phyloP scores from a whole-genome alignment of 2,329 filamentous ascomycete genomes.

The Exophiala dermatitidis region DNA sequence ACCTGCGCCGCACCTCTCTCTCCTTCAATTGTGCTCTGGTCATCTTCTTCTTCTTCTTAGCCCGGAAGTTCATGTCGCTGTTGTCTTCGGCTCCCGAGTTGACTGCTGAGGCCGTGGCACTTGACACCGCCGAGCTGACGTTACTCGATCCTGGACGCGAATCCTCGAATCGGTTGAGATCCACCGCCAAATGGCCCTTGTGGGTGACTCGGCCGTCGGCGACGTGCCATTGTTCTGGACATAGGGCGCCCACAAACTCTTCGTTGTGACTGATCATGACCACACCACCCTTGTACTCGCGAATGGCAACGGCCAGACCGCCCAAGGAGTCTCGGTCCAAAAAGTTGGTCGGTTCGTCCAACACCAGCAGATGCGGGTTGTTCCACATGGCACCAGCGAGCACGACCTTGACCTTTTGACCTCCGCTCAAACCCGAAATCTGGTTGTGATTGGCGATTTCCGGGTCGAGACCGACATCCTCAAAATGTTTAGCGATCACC shows the following conservation, averaged over 20 bases:
- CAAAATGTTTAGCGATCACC: slow-evolving; percentile 95
- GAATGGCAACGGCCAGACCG: slow-evolving; percentile 92
- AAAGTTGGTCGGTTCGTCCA: slow-evolving; percentile 99
- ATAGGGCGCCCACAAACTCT: slow-evolving; percentile 92
- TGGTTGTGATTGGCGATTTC: slow-evolving; percentile 99
- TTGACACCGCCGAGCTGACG: slow-evolving; percentile 52
- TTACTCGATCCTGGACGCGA: slow-evolving; percentile 57
- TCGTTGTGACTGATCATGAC: slow-evolving; percentile 99
- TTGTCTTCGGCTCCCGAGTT: slow-evolving; percentile 81
- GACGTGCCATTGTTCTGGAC: slow-evolving; percentile 94
- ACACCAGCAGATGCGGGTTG: slow-evolving; percentile 92
- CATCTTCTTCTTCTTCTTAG: slow-evolving; percentile 79
- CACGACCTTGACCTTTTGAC: slow-evolving; percentile 98
- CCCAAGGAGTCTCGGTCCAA: slow-evolving; percentile 96
- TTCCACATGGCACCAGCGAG: slow-evolving; percentile 97
- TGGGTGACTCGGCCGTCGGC: slow-evolving; percentile 78
- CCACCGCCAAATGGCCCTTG: slow-evolving; percentile 67
- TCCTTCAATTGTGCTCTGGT: slow-evolving; percentile 96
- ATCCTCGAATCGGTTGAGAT: slow-evolving; percentile 82
- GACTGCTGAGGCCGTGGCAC: slow-evolving; percentile 55
- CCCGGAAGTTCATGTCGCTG: slow-evolving; percentile 74
- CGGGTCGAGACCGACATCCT: slow-evolving; percentile 89
- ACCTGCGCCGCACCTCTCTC: slow-evolving; percentile 72
- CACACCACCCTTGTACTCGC: slow-evolving; percentile 95
- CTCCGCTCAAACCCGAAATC: slow-evolving; percentile 90